These are phyloP conservation scores for Miscanthus lutarioriparius DNA, from an alignment of 176 grass and related monocot genomes.

Conservation along the genomic window DNA sequence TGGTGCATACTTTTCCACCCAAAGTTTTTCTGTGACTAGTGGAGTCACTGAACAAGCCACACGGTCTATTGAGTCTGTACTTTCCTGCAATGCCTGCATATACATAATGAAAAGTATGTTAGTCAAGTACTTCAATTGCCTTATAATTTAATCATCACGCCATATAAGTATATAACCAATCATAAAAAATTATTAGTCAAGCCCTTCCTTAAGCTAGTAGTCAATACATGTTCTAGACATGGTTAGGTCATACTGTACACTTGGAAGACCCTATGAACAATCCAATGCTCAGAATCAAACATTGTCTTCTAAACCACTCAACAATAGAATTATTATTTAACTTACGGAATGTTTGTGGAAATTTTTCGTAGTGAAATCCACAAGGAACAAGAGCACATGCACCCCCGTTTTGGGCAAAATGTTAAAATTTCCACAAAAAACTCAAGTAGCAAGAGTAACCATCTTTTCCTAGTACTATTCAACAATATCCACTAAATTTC, in stretches of 20 bases:
- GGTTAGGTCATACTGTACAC: neutral
- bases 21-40: conserved; percentile 74
- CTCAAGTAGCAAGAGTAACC: neutral
- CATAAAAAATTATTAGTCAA: neutral
- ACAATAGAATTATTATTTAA: conserved; percentile 1
- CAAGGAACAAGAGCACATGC: neutral
- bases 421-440: neutral
- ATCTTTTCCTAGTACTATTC: neutral
- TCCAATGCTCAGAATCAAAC: neutral
- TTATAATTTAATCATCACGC: conserved; percentile 12
- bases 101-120: conserved; percentile 15
- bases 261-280: neutral
- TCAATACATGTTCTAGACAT: neutral
- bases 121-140: conserved; percentile 14
- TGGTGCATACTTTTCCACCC: conserved; percentile 91
- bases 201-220: neutral
- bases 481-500: conserved; percentile 2
- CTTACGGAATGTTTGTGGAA: neutral
- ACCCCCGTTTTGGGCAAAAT: neutral
- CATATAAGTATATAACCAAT: neutral
- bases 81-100: conserved; percentile 78
- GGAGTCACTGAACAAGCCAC: conserved; percentile 37
- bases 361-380: neutral
- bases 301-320: conserved; percentile 5
- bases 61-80: conserved; percentile 37